Evolutionary conservation across 805 yeast genomes (phyloP), one percentile per base, ranked within the genome.

Genomic region (fission yeast (Schizosaccharomyces pombe)): DNA sequence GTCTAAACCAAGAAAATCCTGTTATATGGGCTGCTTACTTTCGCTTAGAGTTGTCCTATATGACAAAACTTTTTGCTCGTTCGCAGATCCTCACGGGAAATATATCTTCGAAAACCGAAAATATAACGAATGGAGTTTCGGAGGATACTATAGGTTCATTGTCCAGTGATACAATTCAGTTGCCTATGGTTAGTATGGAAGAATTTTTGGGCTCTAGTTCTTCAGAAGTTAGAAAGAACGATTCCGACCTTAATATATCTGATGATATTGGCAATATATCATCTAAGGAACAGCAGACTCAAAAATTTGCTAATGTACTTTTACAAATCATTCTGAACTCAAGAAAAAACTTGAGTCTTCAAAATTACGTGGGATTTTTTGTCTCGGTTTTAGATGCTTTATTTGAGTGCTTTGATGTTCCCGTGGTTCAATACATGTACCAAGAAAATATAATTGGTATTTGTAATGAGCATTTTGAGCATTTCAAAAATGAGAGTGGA

Each of bases 11-110:
- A 1, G 87, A 83, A 53, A 75, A 80, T 6, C 65, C 71, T 16
- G 75, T 73, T 56, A 71, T 91, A 57, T 89, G 97, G 95, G 66
- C 78, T 37, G 83, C 82, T 58, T 91, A 91, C 66, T 78, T 84
- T 52, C 85, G 84, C 60, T 80, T 91, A 60, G 99, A 93, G 67
- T 73, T 89, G 61, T 76, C 82, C 26, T 89, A 86, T 62, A 77
- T 87, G 31, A 79, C 94, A 9, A 85, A 85, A 64, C 72, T 91
- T 57, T 70, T 87, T 53, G 80, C 85, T 5, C 77, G 97, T 68
- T 75, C 97, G 65, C 77, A 80, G 64, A 77, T 89, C 5, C 71
- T 89, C 64, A 14, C 26, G 28, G 49, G 12, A 32, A 8, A 8
- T 8, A 14, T 32, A 9, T 8, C 49, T 43, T 19, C 49, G 14